These are phyloP conservation scores for Carex myosuroides DNA, from an alignment of 176 grass and related monocot species.

Conservation along the genomic window DNA sequence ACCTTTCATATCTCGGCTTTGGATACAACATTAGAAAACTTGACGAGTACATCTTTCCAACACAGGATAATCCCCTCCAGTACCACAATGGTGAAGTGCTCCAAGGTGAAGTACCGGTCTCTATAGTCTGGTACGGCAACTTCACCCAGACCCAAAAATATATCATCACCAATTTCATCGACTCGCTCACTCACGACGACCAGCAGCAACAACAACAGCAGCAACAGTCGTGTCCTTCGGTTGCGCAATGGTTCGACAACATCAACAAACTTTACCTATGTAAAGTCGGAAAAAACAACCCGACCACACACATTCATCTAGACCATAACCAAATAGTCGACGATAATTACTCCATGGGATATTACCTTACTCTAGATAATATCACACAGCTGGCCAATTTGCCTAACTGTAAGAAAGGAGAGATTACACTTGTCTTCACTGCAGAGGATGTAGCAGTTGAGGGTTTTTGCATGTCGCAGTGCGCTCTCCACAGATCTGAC, in stretches of 20 bases:
- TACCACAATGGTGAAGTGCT: slow-evolving; percentile 69
- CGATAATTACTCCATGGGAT: slow-evolving; percentile 40
- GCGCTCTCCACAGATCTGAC: slow-evolving; percentile 36
- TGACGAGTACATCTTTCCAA: slow-evolving; percentile 31
- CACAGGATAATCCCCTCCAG: slow-evolving; percentile 12
- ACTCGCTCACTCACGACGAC: slow-evolving; percentile 25
- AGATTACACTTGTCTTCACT: slow-evolving; percentile 49
- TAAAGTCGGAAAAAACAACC: slow-evolving; percentile 3
- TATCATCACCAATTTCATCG: slow-evolving; percentile 57
- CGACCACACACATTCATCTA: slow-evolving; percentile 12
- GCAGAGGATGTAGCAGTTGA: slow-evolving; percentile 50
- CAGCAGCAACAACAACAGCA: too few relatives aligned
- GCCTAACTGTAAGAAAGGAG: slow-evolving; percentile 4
- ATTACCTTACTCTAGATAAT: slow-evolving; percentile 28
- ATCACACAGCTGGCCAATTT: slow-evolving; percentile 25
- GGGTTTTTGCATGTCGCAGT: slow-evolving; percentile 42
- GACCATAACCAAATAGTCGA: slow-evolving; percentile 18
- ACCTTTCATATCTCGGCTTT: neutral
- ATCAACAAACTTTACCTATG: slow-evolving; percentile 24
- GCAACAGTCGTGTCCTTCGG: slow-evolving; percentile 15
- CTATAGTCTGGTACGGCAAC: slow-evolving; percentile 57
- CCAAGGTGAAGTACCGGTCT: slow-evolving; percentile 32
- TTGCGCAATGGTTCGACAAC: slow-evolving; percentile 45
- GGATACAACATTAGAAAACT: slow-evolving; percentile 22
- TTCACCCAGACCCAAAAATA: slow-evolving; percentile 56